phyloP scores from a whole-genome alignment of 331 rosid genomes.

The Malus hybrid region DNA sequence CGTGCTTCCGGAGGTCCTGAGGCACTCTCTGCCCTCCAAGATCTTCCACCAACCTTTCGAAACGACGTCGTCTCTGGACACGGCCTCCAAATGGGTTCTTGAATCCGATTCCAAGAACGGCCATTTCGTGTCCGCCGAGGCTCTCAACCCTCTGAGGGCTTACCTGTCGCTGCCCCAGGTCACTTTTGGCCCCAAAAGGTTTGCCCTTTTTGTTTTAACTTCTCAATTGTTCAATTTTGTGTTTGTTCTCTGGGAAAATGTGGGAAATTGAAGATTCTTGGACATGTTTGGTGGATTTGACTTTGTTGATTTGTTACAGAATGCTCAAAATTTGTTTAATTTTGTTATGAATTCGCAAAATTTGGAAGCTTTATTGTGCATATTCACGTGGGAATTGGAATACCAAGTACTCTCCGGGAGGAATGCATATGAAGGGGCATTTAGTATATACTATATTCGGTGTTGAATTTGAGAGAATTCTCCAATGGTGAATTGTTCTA shows the following conservation, averaged over 20 bases:
- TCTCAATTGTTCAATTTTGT: not conserved
- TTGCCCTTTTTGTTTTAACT: not conserved
- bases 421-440: not conserved
- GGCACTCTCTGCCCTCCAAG: slow-evolving; percentile 68
- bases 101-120: slow-evolving; percentile 32
- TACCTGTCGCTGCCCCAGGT: slow-evolving; percentile 75
- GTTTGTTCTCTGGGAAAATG: not conserved
- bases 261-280: not conserved
- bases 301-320: not conserved
- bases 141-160: slow-evolving; percentile 66
- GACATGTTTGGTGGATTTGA: not conserved
- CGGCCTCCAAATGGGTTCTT: slow-evolving; percentile 78
- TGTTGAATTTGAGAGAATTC: not conserved
- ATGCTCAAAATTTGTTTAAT: not conserved
- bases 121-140: slow-evolving; percentile 37
- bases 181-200: slow-evolving; percentile 93
- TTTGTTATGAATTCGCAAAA: not conserved
- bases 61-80: slow-evolving; percentile 22
- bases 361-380: not conserved
- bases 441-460: not conserved
- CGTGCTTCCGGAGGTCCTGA: slow-evolving; percentile 76
- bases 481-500: not conserved
- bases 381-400: not conserved
- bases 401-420: not conserved
- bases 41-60: slow-evolving; percentile 31